Percentiles rank a stretch among this genome's conserved stretches.
phyloP scores from a whole-genome alignment of 805 yeast species.

The Monosporozyma servazzii region DNA sequence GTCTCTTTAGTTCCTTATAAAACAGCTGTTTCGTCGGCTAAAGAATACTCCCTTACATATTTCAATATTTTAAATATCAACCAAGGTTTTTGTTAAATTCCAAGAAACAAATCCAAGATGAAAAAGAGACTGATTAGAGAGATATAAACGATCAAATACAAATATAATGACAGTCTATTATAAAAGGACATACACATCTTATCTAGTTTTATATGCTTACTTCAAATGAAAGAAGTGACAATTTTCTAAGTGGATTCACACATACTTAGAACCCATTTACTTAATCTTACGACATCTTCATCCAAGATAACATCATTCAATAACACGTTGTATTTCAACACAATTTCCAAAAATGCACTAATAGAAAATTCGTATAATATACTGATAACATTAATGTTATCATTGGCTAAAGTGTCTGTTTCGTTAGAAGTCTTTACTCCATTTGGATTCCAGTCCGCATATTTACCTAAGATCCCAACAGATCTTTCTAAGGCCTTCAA shows the following conservation, averaged over 20 bases:
- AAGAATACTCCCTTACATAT: neutral
- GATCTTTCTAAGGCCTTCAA: constrained; percentile 52
- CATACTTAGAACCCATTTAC: constrained; percentile 62
- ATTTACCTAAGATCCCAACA: constrained; percentile 44
- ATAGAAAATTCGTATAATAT: constrained; percentile 56
- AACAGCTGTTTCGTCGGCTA: neutral
- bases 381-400: constrained; percentile 34
- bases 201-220: neutral
- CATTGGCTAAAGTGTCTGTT: constrained; percentile 11
- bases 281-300: constrained; percentile 55
- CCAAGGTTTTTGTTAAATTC: neutral
- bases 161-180: neutral
- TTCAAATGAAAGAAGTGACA: neutral
- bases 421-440: constrained; percentile 2
- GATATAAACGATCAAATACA: neutral
- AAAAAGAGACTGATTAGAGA: no score
- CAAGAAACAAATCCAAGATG: neutral
- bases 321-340: constrained; percentile 51
- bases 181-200: neutral
- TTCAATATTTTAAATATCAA: neutral
- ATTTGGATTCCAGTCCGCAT: constrained; percentile 29
- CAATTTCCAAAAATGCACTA: constrained; percentile 54
- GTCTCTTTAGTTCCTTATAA: neutral
- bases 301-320: constrained; percentile 56
- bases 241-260: constrained; percentile 8